phyloP scores from a whole-genome alignment of 2,329 filamentous ascomycete species.

The Colletotrichum cuscutae region DNA sequence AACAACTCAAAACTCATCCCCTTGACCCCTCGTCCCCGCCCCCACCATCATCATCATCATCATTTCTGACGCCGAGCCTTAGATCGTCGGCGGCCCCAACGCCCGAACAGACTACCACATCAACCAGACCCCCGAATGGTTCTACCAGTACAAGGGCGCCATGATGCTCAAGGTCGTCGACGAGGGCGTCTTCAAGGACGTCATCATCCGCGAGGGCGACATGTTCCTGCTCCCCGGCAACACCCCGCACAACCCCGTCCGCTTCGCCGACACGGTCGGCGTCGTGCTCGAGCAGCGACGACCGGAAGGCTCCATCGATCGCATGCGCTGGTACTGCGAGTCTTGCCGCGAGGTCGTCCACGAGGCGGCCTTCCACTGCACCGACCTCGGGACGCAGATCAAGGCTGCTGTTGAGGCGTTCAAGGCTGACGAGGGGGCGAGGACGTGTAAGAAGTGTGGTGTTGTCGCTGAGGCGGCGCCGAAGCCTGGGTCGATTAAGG shows the following conservation, averaged over 20 bases:
- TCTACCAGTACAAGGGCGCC: slow-evolving; percentile 93
- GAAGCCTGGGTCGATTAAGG: slow-evolving; percentile 65
- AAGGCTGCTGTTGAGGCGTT: slow-evolving; percentile 90
- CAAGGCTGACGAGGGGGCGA: slow-evolving; percentile 70
- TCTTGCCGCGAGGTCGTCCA: slow-evolving; percentile 79
- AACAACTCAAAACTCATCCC: no score
- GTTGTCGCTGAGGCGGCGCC: slow-evolving; percentile 78
- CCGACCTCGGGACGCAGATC: slow-evolving; percentile 92
- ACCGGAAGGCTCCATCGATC: slow-evolving; percentile 76
- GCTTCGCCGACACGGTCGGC: slow-evolving; percentile 94
- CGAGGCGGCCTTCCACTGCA: slow-evolving; percentile 89
- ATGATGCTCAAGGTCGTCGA: slow-evolving; percentile 97
- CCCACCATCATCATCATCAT: no score
- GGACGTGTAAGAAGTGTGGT: slow-evolving; percentile 83
- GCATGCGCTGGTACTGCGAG: slow-evolving; percentile 90
- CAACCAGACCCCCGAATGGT: slow-evolving; percentile 96
- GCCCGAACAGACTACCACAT: slow-evolving; percentile 98
- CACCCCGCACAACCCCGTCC: slow-evolving; percentile 95
- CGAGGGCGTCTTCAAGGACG: slow-evolving; percentile 76
- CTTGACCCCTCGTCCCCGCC: no score
- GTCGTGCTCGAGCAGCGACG: slow-evolving; percentile 90
- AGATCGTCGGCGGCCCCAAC: slow-evolving; percentile 96
- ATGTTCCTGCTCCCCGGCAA: slow-evolving; percentile 95
- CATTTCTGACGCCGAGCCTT: slow-evolving; percentile 1
- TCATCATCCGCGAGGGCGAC: slow-evolving; percentile 91